Percentiles rank a stretch among this genome's conserved stretches.
Conservation (phyloP, 2,329 filamentous ascomycete genomes). For the Fusarium sp. region DNA sequence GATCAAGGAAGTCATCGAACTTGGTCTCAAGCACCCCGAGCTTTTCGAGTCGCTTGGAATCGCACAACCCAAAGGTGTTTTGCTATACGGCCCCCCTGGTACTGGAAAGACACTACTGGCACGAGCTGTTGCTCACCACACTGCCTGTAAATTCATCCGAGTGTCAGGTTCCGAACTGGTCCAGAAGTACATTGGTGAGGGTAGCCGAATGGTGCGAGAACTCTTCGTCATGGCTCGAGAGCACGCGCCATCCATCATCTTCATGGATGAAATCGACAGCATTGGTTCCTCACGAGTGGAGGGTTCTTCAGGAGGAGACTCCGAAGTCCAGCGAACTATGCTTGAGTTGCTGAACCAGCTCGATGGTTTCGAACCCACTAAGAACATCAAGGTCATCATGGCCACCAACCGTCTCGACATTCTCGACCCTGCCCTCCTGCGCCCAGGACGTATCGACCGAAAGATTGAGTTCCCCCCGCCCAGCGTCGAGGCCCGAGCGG, state of each 20-base stretch:
- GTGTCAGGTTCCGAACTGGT: conserved; percentile 96
- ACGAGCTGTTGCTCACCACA: conserved; percentile 96
- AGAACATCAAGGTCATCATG: conserved; percentile 99
- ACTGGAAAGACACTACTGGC: conserved; percentile 97
- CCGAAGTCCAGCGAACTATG: conserved; percentile 98
- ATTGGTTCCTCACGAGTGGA: conserved; percentile 98
- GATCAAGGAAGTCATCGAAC: conserved; percentile 99
- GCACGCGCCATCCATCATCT: conserved; percentile 98
- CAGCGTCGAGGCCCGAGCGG: conserved; percentile 93
- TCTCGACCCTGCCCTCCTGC: conserved; percentile 90
- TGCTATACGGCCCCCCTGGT: conserved; percentile 95
- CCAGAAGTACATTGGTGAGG: conserved; percentile 99
- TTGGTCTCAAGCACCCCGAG: conserved; percentile 97
- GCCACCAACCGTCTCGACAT: conserved; percentile 98
- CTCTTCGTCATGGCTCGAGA: conserved; percentile 99
- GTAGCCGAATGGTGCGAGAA: conserved; percentile 97
- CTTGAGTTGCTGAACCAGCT: conserved; percentile 97
- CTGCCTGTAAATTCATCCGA: conserved; percentile 98
- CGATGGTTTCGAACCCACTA: conserved; percentile 98
- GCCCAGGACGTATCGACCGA: conserved; percentile 96
- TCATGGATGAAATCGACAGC: conserved; percentile 99
- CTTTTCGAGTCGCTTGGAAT: conserved; percentile 99
- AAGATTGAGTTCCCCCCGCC: conserved; percentile 99
- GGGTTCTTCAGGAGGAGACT: conserved; percentile 93
- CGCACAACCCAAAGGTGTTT: conserved; percentile 95